Evolutionary conservation across 495 filamentous ascomycete species (phyloP).

Genomic region (Annulohypoxylon nitens): DNA sequence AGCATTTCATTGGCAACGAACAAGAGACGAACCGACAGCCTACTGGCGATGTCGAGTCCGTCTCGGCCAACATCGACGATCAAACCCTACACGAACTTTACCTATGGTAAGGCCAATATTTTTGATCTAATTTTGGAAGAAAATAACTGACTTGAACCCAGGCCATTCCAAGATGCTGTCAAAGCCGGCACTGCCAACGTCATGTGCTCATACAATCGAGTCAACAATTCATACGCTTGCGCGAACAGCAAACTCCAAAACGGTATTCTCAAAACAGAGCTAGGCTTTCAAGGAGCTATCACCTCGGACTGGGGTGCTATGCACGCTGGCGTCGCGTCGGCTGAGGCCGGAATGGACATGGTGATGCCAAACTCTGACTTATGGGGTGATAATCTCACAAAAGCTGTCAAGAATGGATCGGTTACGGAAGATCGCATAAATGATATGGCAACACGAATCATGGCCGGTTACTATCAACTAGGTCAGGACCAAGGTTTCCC

Average conservation of each 20-base stretch:
- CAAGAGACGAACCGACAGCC: conserved; percentile 73
- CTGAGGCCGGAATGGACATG: conserved; percentile 66
- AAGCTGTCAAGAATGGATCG: conserved; percentile 56
- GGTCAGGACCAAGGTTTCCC: conserved; percentile 60
- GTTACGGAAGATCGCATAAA: conserved; percentile 56
- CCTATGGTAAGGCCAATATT: conserved; percentile 64
- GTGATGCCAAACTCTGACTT: conserved; percentile 63
- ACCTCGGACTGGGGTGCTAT: conserved; percentile 68
- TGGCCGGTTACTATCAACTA: conserved; percentile 62
- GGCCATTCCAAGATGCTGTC: conserved; percentile 74
- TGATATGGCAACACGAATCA: conserved; percentile 59
- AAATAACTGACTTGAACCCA: conserved; percentile 30
- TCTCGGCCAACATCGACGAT: conserved; percentile 74
- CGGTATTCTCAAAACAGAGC: conserved; percentile 71
- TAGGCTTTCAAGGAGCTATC: conserved; percentile 71
- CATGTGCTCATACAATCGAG: conserved; percentile 78
- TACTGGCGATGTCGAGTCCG: conserved; percentile 56
- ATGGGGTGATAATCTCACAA: conserved; percentile 47
- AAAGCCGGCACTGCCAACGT: conserved; percentile 69
- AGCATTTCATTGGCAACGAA: conserved; percentile 74
- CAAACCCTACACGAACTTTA: conserved; percentile 77
- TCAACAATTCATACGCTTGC: conserved; percentile 75
- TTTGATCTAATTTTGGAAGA: conserved; percentile 55
- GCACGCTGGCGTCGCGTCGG: conserved; percentile 62
- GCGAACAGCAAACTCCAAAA: conserved; percentile 72